A percentile compares a stretch with the other conserved stretches of the same genome.
phyloP scores from a whole-genome alignment of 768 basidiomycete genomes.

The Suillus brevipes region DNA sequence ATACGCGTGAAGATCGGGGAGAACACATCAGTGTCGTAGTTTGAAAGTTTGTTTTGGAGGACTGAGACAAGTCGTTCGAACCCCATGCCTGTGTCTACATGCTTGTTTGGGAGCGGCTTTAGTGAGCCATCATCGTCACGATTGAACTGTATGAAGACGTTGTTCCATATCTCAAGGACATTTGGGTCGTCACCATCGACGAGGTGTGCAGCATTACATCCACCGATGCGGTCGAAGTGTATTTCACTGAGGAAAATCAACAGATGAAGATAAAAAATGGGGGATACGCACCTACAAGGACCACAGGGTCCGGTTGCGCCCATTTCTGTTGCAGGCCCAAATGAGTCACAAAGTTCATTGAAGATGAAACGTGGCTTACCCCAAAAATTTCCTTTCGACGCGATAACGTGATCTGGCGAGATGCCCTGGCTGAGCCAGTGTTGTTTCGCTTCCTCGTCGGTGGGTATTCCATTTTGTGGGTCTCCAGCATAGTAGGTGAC shows the following conservation, averaged over 20 bases:
- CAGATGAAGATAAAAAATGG: not conserved
- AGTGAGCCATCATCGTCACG: constrained; percentile 88
- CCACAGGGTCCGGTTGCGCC: constrained; percentile 97
- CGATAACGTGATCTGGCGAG: constrained; percentile 84
- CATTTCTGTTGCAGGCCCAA: constrained; percentile 71
- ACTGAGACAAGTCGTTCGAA: constrained; percentile 97
- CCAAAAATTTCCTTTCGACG: constrained; percentile 99
- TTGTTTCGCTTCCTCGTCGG: constrained; percentile 86
- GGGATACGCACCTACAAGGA: constrained; percentile 71
- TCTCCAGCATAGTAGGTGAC: constrained; percentile 99
- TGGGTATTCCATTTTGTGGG: constrained; percentile 74
- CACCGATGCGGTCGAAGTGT: constrained; percentile 97
- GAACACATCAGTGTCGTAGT: constrained; percentile 98
- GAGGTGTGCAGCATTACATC: constrained; percentile 88
- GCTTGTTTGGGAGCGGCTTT: constrained; percentile 80
- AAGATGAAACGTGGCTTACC: constrained; percentile 50
- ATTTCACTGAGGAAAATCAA: constrained; percentile 66
- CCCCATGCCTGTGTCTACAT: constrained; percentile 99
- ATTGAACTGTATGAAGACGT: constrained; percentile 99
- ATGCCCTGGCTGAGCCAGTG: constrained; percentile 91
- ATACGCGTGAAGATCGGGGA: constrained; percentile 87
- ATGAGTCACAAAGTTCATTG: not conserved
- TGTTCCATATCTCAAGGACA: constrained; percentile 99
- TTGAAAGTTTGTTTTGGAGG: constrained; percentile 87
- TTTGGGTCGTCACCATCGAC: constrained; percentile 97